Evolutionary conservation across 768 basidiomycete genomes (phyloP), one percentile per base, ranked within the genome.

Genomic region (Pleurotus eryngii): DNA sequence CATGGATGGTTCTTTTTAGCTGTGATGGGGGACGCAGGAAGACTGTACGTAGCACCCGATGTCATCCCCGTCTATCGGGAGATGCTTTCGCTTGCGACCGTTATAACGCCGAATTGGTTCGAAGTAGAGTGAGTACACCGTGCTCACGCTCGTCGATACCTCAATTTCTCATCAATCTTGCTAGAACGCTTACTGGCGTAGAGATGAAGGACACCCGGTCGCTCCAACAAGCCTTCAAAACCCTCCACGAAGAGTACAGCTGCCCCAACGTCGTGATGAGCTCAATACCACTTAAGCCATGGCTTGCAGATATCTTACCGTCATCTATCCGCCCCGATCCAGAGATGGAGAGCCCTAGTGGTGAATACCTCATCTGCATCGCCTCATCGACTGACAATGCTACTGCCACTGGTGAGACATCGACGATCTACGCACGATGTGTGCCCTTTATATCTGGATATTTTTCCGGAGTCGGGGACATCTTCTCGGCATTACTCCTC

Each of bases 21-120:
- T 38, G 97, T 99, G 2, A 84, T 98, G 72, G 97, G 97, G 4
- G 97, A 99, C 70, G 79, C 92, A 11, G 95, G 93, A 4, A 80
- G 76, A 39, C 75, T 99, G 12, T 99, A 99, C 64, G 95, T 98
- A 18, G 83, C 94, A 3, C 77, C 87, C 18, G 86, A 92, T 59
- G 92, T 95, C 7, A 76, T 98, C 58, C 92, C 94, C 1, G 80
- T 92, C 39, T 98, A 99, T 75, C 83, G 86, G 46, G 74, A 79
- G 42, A 82, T 95, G 74, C 76, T 96, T 1, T 77, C 84, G n/a
- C 73, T 85, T n/a, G 89, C 97, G 2, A 91, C 91, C 0, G 86
- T 98, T 48, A 98, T 98, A 61, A 94, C 97, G 0, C 97, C 97
- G 0, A 99, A 99, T 67, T 97, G 95, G 84, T 99, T 95, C 64